Conservation (phyloP, 192 early-diverging fungal genomes). For the Dissophora ornata region DNA sequence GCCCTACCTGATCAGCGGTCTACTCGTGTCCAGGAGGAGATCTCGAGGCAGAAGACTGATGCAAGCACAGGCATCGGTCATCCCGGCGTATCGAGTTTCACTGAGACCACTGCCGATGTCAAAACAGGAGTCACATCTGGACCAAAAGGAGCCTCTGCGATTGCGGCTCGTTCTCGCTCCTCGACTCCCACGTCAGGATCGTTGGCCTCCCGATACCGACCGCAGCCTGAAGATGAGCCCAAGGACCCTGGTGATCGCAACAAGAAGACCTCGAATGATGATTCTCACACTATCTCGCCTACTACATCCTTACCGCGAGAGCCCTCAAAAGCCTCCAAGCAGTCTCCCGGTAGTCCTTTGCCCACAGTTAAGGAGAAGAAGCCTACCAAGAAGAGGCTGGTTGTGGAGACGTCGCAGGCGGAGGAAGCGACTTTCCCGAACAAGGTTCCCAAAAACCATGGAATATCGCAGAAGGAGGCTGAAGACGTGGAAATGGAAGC, state of each 20-base stretch:
- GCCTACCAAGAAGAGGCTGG: conserved; percentile 8
- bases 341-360: background rate
- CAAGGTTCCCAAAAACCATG: background rate
- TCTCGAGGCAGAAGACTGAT: background rate
- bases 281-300: background rate
- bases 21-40: background rate
- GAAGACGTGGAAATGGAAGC: conserved; percentile 16
- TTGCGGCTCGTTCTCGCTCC: background rate
- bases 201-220: background rate
- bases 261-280: conserved; percentile 2
- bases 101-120: background rate
- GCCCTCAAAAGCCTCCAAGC: conserved; percentile 1
- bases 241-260: background rate
- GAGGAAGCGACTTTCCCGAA: background rate
- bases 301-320: background rate
- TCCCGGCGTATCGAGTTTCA: background rate
- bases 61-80: background rate
- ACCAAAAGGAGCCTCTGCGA: background rate
- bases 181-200: background rate
- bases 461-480: background rate
- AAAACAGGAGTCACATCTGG: background rate
- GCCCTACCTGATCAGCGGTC: background rate
- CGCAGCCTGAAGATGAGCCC: conserved; percentile 1
- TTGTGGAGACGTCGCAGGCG: background rate
- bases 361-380: conserved; percentile 22